Conservation (phyloP, 73 alveolate species). For the Diophrys sp. region DNA sequence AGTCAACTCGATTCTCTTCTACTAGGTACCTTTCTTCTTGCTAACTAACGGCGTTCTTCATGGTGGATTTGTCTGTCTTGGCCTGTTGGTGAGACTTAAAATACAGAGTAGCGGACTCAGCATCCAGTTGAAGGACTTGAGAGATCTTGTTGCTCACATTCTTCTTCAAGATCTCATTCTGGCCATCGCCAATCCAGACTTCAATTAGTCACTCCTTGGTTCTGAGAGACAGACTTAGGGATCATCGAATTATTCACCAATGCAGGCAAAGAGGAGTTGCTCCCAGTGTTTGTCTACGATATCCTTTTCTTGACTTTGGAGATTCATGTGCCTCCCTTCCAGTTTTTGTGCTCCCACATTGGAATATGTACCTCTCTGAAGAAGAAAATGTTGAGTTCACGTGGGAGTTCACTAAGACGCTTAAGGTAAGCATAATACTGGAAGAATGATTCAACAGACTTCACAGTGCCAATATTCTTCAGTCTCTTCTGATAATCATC, state of each 20-base stretch:
- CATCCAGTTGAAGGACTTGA: slow-evolving; percentile 37
- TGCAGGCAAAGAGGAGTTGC: slow-evolving; percentile 39
- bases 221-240: slow-evolving; percentile 45
- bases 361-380: slow-evolving; percentile 53
- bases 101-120: slow-evolving; percentile 48
- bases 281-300: slow-evolving; percentile 50
- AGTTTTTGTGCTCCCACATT: slow-evolving; percentile 48
- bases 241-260: slow-evolving; percentile 56
- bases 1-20: too few relatives aligned
- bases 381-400: slow-evolving; percentile 56
- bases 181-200: slow-evolving; percentile 45
- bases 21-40: slow-evolving; percentile 38
- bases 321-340: slow-evolving; percentile 61
- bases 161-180: slow-evolving; percentile 34
- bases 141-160: slow-evolving; percentile 45
- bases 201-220: slow-evolving; percentile 52
- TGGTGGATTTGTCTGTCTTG: slow-evolving; percentile 11
- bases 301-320: slow-evolving; percentile 43
- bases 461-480: slow-evolving; percentile 39
- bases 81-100: slow-evolving; percentile 47
- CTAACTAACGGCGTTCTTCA: slow-evolving; percentile 12
- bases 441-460: slow-evolving; percentile 42
- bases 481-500: slow-evolving; percentile 17
- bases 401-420: slow-evolving; percentile 48
- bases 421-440: slow-evolving; percentile 35